Base-by-base conservation (phyloP, 306 rosid genomes). In the Oxytropis ochrocephala region DNA sequence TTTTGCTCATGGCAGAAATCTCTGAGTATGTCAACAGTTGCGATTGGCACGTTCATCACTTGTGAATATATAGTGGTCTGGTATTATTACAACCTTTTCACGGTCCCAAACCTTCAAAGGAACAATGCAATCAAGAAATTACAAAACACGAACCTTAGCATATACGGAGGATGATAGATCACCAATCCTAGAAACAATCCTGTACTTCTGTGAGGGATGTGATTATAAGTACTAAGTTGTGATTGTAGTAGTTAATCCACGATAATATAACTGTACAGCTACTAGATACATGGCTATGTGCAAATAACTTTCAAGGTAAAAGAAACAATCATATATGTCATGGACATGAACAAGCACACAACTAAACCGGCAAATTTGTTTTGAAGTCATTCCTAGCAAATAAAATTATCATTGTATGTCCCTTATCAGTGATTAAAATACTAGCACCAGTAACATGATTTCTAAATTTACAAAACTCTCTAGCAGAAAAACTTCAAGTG, bases 51-150 rank as follows among this genome's bases (percentile, higher is more conserved):
- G 97, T 74, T 86, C 96, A 77, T 93, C 98, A 65, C 70, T 86
- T 27, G 98, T 93, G 76, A 93, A 90, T 67, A 93, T 90, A 75
- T 93, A 93, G 68, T 93, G 98, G 68, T 93, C 98, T 69, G 98
- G 98, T 67, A 93, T 93, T 64, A 93, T 81, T 12, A 93, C 96
- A 60, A 93, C 19, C 83, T 93, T 93, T 73, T 93, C 98, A 12
- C 94, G 87, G 71, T 93, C 90, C 98, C 98, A 93, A 68, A 93
- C 97, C 98, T 93, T 79, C 43, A 78, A 75, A 55, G 42, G 56
- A 62, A 68, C 11, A 49, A 77, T 39, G 5, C 42, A 56, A 39
- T 67, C 48, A 74, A 62, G 32, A 77, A 35, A 64, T 38, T 36
- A 64, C 36, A 57, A 43, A 65, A 48, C 27, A 17, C 16, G 4